Evolutionary conservation across 31 red algal species (phyloP), one percentile per base, ranked within the genome.

Genomic region (Odonthalia washingtoniensis): DNA sequence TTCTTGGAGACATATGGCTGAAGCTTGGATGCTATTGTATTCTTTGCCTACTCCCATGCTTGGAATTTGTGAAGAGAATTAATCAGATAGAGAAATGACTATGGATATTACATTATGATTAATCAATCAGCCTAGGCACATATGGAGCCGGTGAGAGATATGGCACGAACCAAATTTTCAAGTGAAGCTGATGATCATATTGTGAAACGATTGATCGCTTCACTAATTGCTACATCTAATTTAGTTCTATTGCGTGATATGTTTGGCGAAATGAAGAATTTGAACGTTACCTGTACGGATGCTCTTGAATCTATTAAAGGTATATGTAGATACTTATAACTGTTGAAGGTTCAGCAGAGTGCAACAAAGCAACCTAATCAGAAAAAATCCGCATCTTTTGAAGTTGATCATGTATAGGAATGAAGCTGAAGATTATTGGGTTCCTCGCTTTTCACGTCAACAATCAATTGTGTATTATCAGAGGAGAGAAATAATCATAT

Each of bases 11-110:
- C 63, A 94, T 65, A 69, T 78, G 42, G 40, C 68, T 38, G 78
- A 89, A 60, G 86, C 86, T 3, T 94, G 87, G 81, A 72, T 32
- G 78, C 78, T 94, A 46, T 62, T 94, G 24, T 82, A 60, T 46
- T 64, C 80, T 37, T 89, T 85, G 35, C 70, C 89, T 52, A 42
- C 26, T 44, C 75, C 87, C 34, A 89, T 90, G 35, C 72, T 94
- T 35, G 86, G 65, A 61, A 67, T 84, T 31, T 67, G 69, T 43
- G 26, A 21, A 1, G 12, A 57, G 21, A 57, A 57, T 57, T 9
- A 57, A 21, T 57, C 49, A 57, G 12, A 57, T 14, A 21, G 21
- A 14, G 21, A 14, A 14, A 21, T 57, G 9, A 14, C 49, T 57
- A 57, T 9, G 9, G 49, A 21, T 21, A 9, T 57, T 57, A 14